Conservation (phyloP, 73 alveolate genomes). For the Symbiodinium pilosum region DNA sequence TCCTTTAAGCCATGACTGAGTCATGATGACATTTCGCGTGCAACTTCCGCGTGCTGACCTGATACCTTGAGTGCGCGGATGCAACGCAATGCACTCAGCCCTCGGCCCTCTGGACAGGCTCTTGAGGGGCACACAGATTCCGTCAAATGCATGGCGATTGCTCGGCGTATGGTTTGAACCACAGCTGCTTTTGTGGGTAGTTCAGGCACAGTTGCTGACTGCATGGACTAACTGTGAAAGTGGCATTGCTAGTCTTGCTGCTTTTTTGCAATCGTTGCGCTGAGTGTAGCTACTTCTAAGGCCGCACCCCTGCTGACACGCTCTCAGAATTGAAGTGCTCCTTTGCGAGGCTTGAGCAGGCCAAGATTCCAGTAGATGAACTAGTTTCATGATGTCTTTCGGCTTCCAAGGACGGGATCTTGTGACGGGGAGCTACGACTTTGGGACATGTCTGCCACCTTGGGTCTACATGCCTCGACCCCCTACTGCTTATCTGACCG, state of each 20-base stretch:
- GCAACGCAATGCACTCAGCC: too few relatives aligned
- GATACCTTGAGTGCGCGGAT: too few relatives aligned
- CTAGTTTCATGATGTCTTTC: too few relatives aligned
- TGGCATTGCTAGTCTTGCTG: neutral
- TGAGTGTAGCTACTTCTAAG: neutral
- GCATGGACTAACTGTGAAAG: neutral
- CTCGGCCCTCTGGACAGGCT: conserved; percentile 59
- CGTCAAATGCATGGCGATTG: conserved; percentile 95
- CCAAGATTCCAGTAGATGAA: too few relatives aligned
- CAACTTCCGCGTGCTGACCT: too few relatives aligned
- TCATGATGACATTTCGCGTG: too few relatives aligned
- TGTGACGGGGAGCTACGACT: conserved; percentile 96
- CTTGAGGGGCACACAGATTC: conserved; percentile 97
- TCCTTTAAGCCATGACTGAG: too few relatives aligned
- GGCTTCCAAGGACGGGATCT: conserved; percentile 94
- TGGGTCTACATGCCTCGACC: neutral
- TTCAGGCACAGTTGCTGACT: too few relatives aligned
- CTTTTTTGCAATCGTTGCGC: neutral
- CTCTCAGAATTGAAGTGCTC: neutral
- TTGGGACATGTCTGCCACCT: conserved; percentile 92
- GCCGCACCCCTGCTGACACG: neutral
- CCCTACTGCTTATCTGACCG: neutral
- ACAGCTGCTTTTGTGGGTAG: neutral
- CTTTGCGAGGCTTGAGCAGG: too few relatives aligned
- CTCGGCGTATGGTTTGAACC: conserved; percentile 34